Evolutionary conservation across 2,329 filamentous ascomycete species (phyloP), one percentile per base, ranked within the genome.

Genomic region (Fusarium musae): DNA sequence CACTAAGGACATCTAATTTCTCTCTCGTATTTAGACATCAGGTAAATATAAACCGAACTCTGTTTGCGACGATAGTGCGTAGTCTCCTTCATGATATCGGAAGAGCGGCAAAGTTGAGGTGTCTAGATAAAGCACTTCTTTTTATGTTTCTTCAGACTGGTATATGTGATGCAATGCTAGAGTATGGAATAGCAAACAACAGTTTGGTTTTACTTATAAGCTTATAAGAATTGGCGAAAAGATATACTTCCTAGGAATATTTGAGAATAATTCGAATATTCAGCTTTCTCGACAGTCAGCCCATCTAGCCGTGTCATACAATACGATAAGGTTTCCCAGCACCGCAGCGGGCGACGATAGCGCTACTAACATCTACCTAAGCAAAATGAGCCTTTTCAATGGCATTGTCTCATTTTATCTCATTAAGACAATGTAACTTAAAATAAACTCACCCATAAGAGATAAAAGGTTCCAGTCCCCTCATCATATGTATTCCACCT

Each of bases 401-500:
- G 12, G n/a, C 32, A 52, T 26, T 53, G 13, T 6, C 17, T 53
- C n/a, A 53, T 53, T 53, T 36, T 0, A 53, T 37, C 17, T 36
- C 2, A 5, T 8, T 0, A 26, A 15, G 21, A 11, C 0, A 53
- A 53, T 26, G 30, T 37, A 28, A 53, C 17, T 16, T 2, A 2
- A 7, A 23, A 4, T 19, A 15, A 6, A 16, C 17, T 37, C 3
- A 15, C n/a, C 23, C 4, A 26, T 3, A 16, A 9, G 3, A 6
- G 3, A 53, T 53, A 37, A 53, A 53, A 37, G n/a, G 8, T 6
- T 6, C 12, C 0, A 21, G 2, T 26, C 6, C 49, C 32, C 12
- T 21, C 17, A 19, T 4, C 2, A 10, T 19, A 21, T 36, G 4
- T 0, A 36, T 26, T 9, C 3, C 2, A 15, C n/a, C 13, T 2